Conservation (phyloP, 306 rosid species). For the Castanea sativa region DNA sequence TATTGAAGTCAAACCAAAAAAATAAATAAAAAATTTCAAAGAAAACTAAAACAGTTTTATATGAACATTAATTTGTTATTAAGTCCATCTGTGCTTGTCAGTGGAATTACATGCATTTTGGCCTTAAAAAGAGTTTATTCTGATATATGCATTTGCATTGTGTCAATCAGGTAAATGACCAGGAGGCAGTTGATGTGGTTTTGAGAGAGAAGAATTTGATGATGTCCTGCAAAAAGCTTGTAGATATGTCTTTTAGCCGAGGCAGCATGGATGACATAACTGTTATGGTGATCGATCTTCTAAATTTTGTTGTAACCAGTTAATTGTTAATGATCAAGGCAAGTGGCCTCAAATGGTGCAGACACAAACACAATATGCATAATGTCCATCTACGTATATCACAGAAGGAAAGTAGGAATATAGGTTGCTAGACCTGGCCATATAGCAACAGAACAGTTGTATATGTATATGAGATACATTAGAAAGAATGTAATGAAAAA, state of each 20-base stretch:
- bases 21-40: no score
- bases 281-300: slow-evolving; percentile 36
- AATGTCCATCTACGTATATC: no score
- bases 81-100: no score
- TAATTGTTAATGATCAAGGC: not conserved
- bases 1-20: no score
- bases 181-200: slow-evolving; percentile 44
- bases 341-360: not conserved
- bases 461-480: no score
- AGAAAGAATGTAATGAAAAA: no score
- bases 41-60: no score
- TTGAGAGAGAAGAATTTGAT: not conserved
- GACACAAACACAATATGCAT: no score
- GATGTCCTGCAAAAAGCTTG: slow-evolving; percentile 29
- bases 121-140: not conserved
- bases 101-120: not conserved
- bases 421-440: no score
- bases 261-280: slow-evolving; percentile 42
- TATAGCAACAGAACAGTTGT: no score
- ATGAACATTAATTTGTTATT: no score
- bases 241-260: slow-evolving; percentile 30
- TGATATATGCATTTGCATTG: not conserved
- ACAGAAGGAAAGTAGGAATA: no score
- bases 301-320: not conserved
- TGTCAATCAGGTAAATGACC: slow-evolving; percentile 28